Evolutionary conservation across 192 early-diverging fungal species (phyloP), one percentile per base, ranked within the genome.

Genomic region (Ambispora gerdemannii): DNA sequence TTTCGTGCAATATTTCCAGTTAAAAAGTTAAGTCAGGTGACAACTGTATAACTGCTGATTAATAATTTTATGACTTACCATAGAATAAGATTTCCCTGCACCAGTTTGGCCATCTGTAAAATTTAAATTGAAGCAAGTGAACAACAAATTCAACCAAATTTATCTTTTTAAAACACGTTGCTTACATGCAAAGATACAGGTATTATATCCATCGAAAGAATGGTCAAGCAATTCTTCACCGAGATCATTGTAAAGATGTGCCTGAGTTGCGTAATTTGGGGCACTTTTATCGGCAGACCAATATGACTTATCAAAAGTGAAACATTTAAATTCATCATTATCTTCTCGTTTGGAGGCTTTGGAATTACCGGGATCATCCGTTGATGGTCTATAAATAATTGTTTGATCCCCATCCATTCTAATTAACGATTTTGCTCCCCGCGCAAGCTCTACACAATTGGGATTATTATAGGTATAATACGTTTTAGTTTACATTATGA

Each of bases 111-210:
- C 91, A 79, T 92, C 85, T 87, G 76, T 32, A 32, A 49, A 35
- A 36, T n/a, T n/a, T n/a, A 19, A 67, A 20, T 25, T 15, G 32
- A 65, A 43, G 38, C 7, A 43, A 43, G 7, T 10, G 38, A 15
- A 56, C 61, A 33, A 43, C n/a, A n/a, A n/a, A n/a, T n/a, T n/a
- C n/a, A n/a, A n/a, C n/a, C n/a, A n/a, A n/a, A n/a, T n/a, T n/a
- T n/a, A n/a, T n/a, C n/a, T 43, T 15, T 43, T 43, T 43, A 74
- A 32, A 59, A 43, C 28, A 59, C 32, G 43, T 36, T 30, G 74
- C 82, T 81, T 86, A 89, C 85, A 97, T 15, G 95, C 95, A 77
- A 97, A 95, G 43, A 97, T 88, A 78, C 93, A 95, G 49, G 87
- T 89, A 76, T 97, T 94, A 78, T 94, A 97, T 27, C 95, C 95